These are phyloP conservation scores for Kwoniella sp. DNA, from an alignment of 768 basidiomycete species.

Conservation along the genomic window DNA sequence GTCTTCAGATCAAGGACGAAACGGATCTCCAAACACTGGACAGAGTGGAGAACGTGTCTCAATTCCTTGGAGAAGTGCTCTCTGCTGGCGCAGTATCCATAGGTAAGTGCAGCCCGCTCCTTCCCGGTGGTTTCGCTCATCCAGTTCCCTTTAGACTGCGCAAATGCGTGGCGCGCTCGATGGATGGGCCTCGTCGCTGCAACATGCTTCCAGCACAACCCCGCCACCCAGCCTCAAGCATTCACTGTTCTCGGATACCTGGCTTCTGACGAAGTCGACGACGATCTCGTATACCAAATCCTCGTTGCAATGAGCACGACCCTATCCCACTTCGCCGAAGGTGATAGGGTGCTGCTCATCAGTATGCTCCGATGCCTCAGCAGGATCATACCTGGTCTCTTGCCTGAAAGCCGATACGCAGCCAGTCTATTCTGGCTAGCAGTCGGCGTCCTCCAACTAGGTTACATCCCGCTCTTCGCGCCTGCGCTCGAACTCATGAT, in stretches of 20 bases:
- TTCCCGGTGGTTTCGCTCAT: too few relatives aligned
- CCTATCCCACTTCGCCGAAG: constrained; percentile 65
- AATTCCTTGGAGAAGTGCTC: constrained; percentile 67
- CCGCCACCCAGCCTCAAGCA: constrained; percentile 82
- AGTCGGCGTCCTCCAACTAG: constrained; percentile 77
- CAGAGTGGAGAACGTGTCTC: constrained; percentile 67
- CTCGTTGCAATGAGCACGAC: constrained; percentile 80
- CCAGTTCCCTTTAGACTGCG: constrained; percentile 39
- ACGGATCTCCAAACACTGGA: constrained; percentile 62
- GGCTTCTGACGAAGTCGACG: constrained; percentile 82
- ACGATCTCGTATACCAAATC: constrained; percentile 90
- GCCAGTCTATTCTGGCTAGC: constrained; percentile 79
- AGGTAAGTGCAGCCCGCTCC: too few relatives aligned
- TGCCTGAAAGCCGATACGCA: constrained; percentile 71
- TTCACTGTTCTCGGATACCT: constrained; percentile 81
- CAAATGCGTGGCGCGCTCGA: constrained; percentile 87
- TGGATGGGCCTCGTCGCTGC: constrained; percentile 90
- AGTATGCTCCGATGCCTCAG: constrained; percentile 87
- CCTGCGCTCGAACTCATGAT: constrained; percentile 68
- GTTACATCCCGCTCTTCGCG: constrained; percentile 68
- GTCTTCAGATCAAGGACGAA: constrained; percentile 56
- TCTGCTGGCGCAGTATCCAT: constrained; percentile 67
- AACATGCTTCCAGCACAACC: constrained; percentile 85
- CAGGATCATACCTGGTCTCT: constrained; percentile 71
- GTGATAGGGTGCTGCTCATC: constrained; percentile 72